Percentiles rank a stretch among this genome's conserved stretches.
phyloP scores from a whole-genome alignment of 2,329 filamentous ascomycete species.

The Aurifilum marmelostoma region DNA sequence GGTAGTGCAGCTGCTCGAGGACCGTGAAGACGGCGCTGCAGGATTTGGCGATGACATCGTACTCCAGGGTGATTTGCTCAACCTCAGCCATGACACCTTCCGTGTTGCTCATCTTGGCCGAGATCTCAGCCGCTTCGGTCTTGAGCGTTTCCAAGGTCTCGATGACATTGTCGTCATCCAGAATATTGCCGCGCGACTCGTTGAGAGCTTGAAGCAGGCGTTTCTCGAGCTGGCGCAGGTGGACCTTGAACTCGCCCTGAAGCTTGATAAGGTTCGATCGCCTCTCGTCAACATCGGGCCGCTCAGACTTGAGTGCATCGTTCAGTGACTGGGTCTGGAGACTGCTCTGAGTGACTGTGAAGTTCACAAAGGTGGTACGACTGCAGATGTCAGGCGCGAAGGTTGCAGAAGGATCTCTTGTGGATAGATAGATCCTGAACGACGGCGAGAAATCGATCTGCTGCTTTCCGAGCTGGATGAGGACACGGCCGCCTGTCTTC shows the following conservation, averaged over 20 bases:
- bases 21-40: slow-evolving; percentile 98
- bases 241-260: slow-evolving; percentile 99
- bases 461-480: slow-evolving; percentile 97
- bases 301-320: slow-evolving; percentile 94
- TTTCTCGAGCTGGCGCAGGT: slow-evolving; percentile 93
- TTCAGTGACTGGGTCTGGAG: slow-evolving; percentile 97
- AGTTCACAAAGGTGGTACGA: slow-evolving; percentile 98
- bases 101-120: slow-evolving; percentile 92
- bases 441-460: slow-evolving; percentile 98
- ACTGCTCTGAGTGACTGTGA: slow-evolving; percentile 98
- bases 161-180: slow-evolving; percentile 97
- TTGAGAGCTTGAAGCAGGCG: slow-evolving; percentile 92
- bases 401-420: slow-evolving; percentile 90
- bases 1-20: slow-evolving; percentile 93
- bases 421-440: slow-evolving; percentile 94
- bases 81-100: slow-evolving; percentile 98
- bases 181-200: slow-evolving; percentile 94
- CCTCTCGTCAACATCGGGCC: slow-evolving; percentile 94
- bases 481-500: slow-evolving; percentile 93
- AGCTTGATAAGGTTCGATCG: slow-evolving; percentile 97
- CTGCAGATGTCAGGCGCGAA: slow-evolving; percentile 98
- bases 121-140: slow-evolving; percentile 96
- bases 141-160: slow-evolving; percentile 97
- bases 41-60: slow-evolving; percentile 88
- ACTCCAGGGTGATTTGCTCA: slow-evolving; percentile 91